phyloP scores from a whole-genome alignment of 257 asterid species.

The Solanum lignicaule region DNA sequence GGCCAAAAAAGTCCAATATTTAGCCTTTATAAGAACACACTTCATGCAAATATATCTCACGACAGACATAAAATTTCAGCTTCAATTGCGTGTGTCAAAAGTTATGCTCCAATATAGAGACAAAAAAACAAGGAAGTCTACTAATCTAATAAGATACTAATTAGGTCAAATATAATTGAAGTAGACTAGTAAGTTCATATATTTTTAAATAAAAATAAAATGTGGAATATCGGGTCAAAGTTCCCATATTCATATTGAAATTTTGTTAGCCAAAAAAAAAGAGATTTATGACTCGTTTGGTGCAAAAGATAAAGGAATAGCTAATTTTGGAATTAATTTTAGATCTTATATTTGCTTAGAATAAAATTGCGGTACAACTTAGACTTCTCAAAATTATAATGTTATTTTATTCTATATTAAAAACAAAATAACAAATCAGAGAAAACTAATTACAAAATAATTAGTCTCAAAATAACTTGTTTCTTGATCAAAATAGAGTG shows the following conservation, averaged over 20 bases:
- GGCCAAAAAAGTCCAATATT: background rate
- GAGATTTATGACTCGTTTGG: background rate
- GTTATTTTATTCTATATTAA: too few species aligned
- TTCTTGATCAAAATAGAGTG: background rate
- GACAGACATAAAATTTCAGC: background rate
- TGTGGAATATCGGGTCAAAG: background rate
- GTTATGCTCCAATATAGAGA: background rate
- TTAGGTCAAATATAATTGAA: background rate
- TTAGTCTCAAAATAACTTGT: accelerated
- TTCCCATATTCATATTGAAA: background rate
- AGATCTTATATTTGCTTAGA: background rate
- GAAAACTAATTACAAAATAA: too few species aligned
- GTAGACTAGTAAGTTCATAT: background rate
- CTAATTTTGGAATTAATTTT: background rate
- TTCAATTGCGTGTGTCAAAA: background rate
- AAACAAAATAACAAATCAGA: accelerated
- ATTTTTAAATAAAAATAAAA: background rate
- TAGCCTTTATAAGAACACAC: background rate
- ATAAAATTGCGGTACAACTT: accelerated
- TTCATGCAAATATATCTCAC: background rate
- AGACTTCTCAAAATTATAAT: accelerated
- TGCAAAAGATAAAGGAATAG: too few species aligned
- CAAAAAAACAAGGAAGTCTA: background rate
- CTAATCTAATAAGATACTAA: background rate
- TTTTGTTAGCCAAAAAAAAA: background rate